phyloP scores from a whole-genome alignment of 2,329 filamentous ascomycete species.

The Aschersonia sp. region DNA sequence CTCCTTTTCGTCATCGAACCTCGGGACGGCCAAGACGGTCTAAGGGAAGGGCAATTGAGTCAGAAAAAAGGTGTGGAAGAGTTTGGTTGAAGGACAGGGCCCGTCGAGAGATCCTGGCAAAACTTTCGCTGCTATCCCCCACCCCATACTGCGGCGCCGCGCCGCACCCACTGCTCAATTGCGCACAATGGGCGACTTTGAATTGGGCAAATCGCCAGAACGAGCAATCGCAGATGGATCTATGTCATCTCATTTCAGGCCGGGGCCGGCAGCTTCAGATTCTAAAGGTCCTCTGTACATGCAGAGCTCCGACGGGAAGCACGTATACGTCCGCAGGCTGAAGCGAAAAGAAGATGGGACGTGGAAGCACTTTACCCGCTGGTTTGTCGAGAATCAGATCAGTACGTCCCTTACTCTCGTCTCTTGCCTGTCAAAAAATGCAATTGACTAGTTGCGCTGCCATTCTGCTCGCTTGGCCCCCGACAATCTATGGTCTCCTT shows the following conservation, averaged over 20 bases:
- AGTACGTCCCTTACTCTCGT: slow-evolving; percentile 36
- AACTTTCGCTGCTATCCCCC: background rate
- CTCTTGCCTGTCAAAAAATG: slow-evolving; percentile 1
- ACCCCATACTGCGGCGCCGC: slow-evolving; percentile 1
- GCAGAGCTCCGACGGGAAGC: slow-evolving; percentile 35
- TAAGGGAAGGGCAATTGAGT: background rate
- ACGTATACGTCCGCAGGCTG: slow-evolving; percentile 38
- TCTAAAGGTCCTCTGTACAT: slow-evolving; percentile 38
- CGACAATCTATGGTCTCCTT: background rate
- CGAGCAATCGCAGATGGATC: slow-evolving; percentile 8
- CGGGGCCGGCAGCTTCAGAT: slow-evolving; percentile 6
- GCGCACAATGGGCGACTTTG: slow-evolving; percentile 3
- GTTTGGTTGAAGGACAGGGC: background rate
- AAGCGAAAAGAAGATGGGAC: slow-evolving; percentile 50
- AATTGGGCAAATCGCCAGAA: slow-evolving; percentile 3
- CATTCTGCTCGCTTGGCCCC: background rate
- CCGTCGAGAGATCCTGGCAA: background rate
- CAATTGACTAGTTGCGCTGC: background rate
- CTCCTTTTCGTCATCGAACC: background rate
- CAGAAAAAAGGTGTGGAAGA: background rate
- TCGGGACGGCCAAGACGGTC: background rate
- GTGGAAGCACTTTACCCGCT: slow-evolving; percentile 45
- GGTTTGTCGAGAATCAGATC: slow-evolving; percentile 68
- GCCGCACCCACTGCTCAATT: background rate
- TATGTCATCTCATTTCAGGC: slow-evolving; percentile 14